Percentiles rank a stretch among this genome's conserved stretches.
phyloP scores from a whole-genome alignment of 73 alveolate species.

The Paramecium biaurelia region DNA sequence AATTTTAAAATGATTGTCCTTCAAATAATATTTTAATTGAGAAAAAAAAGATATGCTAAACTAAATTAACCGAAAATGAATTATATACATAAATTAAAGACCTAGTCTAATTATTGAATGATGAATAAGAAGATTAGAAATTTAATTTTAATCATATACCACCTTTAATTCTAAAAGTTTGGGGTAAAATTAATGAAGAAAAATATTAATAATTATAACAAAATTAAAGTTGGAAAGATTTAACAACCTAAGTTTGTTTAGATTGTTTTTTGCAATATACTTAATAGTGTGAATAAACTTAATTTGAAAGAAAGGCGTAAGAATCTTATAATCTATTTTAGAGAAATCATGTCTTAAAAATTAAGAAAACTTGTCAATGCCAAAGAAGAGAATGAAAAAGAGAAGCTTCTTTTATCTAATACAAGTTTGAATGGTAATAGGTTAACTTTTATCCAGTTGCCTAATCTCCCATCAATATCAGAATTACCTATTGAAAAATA shows the following conservation, averaged over 20 bases:
- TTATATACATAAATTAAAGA: conserved; percentile 40
- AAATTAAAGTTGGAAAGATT: conserved; percentile 14
- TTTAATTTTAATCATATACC: conserved; percentile 41
- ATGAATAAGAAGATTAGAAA: conserved; percentile 49
- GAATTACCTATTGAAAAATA: background rate
- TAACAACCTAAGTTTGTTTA: conserved; percentile 27
- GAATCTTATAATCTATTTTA: background rate
- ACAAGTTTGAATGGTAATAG: background rate
- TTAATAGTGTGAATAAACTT: background rate
- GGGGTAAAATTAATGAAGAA: conserved; percentile 47
- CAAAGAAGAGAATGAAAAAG: background rate
- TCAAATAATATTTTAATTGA: background rate
- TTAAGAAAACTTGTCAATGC: background rate
- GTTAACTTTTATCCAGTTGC: background rate
- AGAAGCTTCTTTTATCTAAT: background rate
- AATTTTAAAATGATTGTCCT: background rate
- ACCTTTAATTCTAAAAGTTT: conserved; percentile 54
- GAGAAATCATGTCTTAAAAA: background rate
- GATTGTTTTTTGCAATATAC: conserved; percentile 19
- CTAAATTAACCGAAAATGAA: background rate
- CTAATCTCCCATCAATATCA: background rate
- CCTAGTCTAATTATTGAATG: conserved; percentile 22
- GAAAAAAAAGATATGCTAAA: background rate
- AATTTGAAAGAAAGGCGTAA: conserved; percentile 40
- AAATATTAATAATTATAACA: background rate